phyloP scores from a whole-genome alignment of 2,329 filamentous ascomycete species.

The Fusarium odoratissimum region DNA sequence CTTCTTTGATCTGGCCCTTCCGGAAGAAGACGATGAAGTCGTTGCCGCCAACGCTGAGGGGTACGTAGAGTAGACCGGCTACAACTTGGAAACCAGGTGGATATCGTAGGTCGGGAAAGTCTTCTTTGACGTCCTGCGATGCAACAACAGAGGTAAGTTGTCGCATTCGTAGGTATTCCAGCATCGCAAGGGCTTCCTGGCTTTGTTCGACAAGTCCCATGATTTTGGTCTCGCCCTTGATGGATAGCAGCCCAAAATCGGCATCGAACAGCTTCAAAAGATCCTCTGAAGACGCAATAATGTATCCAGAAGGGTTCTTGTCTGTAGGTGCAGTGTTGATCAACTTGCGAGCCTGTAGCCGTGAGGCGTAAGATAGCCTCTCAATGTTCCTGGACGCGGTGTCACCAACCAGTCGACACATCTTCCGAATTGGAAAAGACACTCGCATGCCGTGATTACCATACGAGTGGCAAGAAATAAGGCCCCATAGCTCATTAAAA shows the following conservation, averaged over 20 bases:
- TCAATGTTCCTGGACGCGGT: conserved; percentile 90
- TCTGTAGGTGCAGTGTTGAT: conserved; percentile 87
- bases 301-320: conserved; percentile 87
- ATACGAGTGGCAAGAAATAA: conserved; percentile 89
- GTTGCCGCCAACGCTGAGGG: conserved; percentile 76
- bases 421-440: conserved; percentile 89
- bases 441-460: conserved; percentile 85
- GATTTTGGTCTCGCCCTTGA: conserved; percentile 89
- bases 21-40: conserved; percentile 95
- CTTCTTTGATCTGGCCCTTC: conserved; percentile 78
- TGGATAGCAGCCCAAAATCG: conserved; percentile 86
- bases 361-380: conserved; percentile 84
- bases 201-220: conserved; percentile 79
- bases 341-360: conserved; percentile 85
- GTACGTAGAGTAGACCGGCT: conserved; percentile 84
- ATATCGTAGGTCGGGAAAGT: conserved; percentile 86
- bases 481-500: conserved; percentile 86
- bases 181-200: conserved; percentile 84
- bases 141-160: conserved; percentile 79
- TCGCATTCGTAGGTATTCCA: conserved; percentile 85
- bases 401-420: conserved; percentile 89
- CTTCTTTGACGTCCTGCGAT: conserved; percentile 78
- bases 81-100: conserved; percentile 81
- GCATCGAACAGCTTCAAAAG: conserved; percentile 86
- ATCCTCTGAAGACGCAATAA: conserved; percentile 89